Percentiles rank a stretch among this genome's conserved stretches.
These are phyloP conservation scores for Boletus sp. DNA, from an alignment of 768 basidiomycete genomes.

Conservation along the genomic window DNA sequence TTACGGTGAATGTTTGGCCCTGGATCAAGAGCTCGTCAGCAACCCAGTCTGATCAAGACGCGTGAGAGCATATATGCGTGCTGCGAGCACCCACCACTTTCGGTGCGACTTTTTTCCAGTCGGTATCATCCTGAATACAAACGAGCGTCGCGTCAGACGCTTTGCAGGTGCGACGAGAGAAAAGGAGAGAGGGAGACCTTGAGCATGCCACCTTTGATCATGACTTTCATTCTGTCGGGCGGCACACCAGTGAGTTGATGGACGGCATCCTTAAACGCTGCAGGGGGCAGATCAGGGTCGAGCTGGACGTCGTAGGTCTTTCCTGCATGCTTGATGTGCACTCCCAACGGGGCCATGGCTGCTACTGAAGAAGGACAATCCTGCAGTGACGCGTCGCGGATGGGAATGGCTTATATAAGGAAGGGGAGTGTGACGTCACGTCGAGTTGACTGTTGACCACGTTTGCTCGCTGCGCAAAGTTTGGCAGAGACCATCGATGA, in stretches of 20 bases:
- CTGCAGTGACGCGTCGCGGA: slow-evolving; percentile 25
- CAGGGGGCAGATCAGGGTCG: slow-evolving; percentile 65
- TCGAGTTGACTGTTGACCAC: not conserved
- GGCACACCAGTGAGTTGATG: slow-evolving; percentile 84
- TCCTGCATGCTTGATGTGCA: slow-evolving; percentile 89
- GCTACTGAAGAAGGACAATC: not conserved
- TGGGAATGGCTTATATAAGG: slow-evolving; percentile 32
- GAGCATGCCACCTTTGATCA: slow-evolving; percentile 88
- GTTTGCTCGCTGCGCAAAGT: not conserved
- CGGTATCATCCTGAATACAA: slow-evolving; percentile 71
- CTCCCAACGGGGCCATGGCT: slow-evolving; percentile 62
- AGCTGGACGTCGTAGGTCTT: slow-evolving; percentile 70
- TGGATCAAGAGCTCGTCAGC: slow-evolving; percentile 26
- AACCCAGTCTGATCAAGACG: not conserved
- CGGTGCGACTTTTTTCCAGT: slow-evolving; percentile 78
- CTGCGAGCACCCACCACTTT: slow-evolving; percentile 58
- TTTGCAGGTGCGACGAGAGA: not conserved
- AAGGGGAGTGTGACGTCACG: slow-evolving; percentile 25
- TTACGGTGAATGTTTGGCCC: slow-evolving; percentile 91
- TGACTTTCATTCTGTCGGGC: slow-evolving; percentile 92
- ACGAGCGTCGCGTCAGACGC: not conserved
- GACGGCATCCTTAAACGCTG: slow-evolving; percentile 78
- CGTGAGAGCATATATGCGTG: not conserved
- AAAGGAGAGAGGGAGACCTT: slow-evolving; percentile 50
- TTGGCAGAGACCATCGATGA: slow-evolving; percentile 13